A percentile compares a stretch with the other conserved stretches of the same genome.
These are phyloP conservation scores for Aspergillus conjunctus DNA, from an alignment of 495 filamentous ascomycete species.

Conservation along the genomic window DNA sequence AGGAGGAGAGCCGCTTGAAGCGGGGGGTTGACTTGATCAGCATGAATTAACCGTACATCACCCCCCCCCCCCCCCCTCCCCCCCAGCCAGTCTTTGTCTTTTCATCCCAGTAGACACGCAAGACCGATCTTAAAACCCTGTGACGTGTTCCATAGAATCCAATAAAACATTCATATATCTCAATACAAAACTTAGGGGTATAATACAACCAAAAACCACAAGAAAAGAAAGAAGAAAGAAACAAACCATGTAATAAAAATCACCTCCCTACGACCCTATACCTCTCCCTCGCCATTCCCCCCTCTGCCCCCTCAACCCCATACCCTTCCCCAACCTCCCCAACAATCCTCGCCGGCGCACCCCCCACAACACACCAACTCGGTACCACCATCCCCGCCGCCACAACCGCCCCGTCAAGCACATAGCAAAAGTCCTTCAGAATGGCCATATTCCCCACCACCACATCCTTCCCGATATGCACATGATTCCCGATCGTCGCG, in stretches of 20 bases:
- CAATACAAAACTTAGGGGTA: no score
- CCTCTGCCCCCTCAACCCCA: constrained; percentile 55
- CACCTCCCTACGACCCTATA: constrained; percentile 47
- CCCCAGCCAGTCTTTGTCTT: not conserved
- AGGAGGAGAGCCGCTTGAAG: constrained; percentile 63
- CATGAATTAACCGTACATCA: constrained; percentile 27
- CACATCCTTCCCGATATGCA: constrained; percentile 73
- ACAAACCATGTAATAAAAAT: constrained; percentile 12
- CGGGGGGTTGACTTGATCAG: constrained; percentile 37
- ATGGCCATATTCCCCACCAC: constrained; percentile 83
- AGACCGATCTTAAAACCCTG: not conserved
- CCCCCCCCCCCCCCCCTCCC: not conserved
- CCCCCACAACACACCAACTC: constrained; percentile 82
- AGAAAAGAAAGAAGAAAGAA: constrained; percentile 17
- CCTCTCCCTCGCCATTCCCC: constrained; percentile 50
- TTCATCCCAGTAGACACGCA: not conserved
- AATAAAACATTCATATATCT: no score
- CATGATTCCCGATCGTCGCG: constrained; percentile 76
- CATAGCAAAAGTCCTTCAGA: constrained; percentile 84
- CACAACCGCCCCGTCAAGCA: constrained; percentile 80
- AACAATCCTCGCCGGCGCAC: constrained; percentile 76
- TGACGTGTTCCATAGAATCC: no score
- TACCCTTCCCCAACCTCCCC: constrained; percentile 85
- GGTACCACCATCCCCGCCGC: constrained; percentile 89
- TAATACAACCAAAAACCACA: constrained; percentile 1